phyloP scores from a whole-genome alignment of 176 grass and related monocot genomes.

The Hsuehochloa calcarea region DNA sequence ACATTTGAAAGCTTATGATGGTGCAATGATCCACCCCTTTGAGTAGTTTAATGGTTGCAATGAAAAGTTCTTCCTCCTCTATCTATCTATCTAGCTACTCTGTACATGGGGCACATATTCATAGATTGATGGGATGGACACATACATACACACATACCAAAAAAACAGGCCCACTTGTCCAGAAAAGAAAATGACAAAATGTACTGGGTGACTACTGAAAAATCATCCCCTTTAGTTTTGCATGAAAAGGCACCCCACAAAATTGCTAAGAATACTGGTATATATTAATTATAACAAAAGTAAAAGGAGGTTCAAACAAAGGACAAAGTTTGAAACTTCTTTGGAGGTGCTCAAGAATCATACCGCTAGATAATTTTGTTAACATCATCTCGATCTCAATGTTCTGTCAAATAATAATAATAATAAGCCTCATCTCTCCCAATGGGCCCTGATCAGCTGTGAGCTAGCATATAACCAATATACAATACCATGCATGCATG shows the following conservation, averaged over 20 bases:
- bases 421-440: not conserved
- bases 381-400: not conserved
- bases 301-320: constrained; percentile 19
- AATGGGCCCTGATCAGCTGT: not conserved
- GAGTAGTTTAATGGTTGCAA: constrained; percentile 40
- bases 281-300: not conserved
- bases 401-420: not conserved
- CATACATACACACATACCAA: not conserved
- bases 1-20: constrained; percentile 57
- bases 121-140: not conserved
- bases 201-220: constrained; percentile 10
- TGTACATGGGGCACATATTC: constrained; percentile 1
- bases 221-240: not conserved
- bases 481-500: not conserved
- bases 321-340: constrained; percentile 17
- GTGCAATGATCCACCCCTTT: constrained; percentile 47
- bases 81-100: not conserved
- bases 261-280: not conserved
- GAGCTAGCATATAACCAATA: not conserved
- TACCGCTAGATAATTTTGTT: not conserved
- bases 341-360: constrained; percentile 1
- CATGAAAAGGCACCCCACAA: not conserved
- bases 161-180: constrained; percentile 28
- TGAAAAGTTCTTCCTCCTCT: constrained; percentile 40
- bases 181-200: constrained; percentile 24